Percentiles rank a stretch among this genome's conserved stretches.
phyloP scores from a whole-genome alignment of 305 asterid genomes.

The Solanum chacoense region DNA sequence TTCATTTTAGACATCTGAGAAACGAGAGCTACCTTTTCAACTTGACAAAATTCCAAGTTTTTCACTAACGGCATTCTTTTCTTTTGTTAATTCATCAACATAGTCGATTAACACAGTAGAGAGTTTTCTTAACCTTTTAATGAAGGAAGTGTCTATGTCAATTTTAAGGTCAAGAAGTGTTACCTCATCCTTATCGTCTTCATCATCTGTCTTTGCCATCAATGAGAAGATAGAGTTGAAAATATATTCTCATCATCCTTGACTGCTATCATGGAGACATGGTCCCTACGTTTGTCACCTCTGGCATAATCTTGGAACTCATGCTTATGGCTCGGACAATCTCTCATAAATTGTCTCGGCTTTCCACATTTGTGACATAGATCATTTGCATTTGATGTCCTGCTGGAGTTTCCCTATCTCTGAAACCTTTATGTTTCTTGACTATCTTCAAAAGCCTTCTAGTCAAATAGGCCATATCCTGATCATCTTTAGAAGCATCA shows the following conservation, averaged over 20 bases:
- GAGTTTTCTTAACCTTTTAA: neutral
- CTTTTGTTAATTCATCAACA: neutral
- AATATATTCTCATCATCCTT: neutral
- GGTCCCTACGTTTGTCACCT: neutral
- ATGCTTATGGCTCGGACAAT: neutral
- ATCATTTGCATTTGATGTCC: no score
- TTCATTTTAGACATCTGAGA: neutral
- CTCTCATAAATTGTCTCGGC: neutral
- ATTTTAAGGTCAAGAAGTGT: neutral
- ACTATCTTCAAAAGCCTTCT: no score
- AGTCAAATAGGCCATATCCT: no score
- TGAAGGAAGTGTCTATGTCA: neutral
- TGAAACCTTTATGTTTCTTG: no score
- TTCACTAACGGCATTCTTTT: neutral
- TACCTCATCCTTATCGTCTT: neutral
- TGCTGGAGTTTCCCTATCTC: no score
- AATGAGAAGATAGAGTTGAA: neutral
- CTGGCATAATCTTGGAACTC: neutral
- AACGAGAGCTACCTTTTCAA: neutral
- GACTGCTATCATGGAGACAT: neutral
- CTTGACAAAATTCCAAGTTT: neutral
- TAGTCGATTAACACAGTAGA: neutral
- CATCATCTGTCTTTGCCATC: neutral
- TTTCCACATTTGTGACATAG: no score
- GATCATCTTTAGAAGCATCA: no score